Base-by-base conservation (phyloP, 352 stramenopile genomes). In the Globisporangium splendens region DNA sequence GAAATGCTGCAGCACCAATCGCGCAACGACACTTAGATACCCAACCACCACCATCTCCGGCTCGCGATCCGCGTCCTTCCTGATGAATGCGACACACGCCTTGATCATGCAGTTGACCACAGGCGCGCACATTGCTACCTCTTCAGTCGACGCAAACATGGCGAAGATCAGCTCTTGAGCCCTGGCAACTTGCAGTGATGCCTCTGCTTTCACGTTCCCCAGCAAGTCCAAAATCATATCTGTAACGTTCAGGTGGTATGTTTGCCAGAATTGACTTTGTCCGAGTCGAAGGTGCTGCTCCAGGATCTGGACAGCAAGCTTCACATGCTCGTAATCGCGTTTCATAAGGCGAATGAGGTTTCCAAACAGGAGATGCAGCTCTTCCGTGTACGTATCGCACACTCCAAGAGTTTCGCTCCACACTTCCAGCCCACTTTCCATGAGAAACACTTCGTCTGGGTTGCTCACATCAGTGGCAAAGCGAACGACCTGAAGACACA, bases 381-480 rank as follows among this genome's bases (percentile, higher is more conserved):
- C 70, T 54, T 88, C 75, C 0, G 71, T 83, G 69, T 96, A 94
- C 14, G 63, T 51, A 1, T 65, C 68, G 1, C 69, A 69, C 46
- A 86, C 69, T 15, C 74, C 64, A 10, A 89, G 64, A 11, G 75
- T 73, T 50, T 85, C 69, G 31, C 62, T 73, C 86, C 86, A 94
- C 4, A 94, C 65, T 49, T 88, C 79, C 17, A 94, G 55, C 1
- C 84, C 86, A 61, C 67, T 87, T 50, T 96, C 85, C 82, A 96
- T 93, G 14, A 94, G 68, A 44, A 91, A 94, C 21, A 95, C 80
- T 54, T 91, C 73, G 48, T 95, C 83, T 8, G 85, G 81, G 50
- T 96, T 90, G 54, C 72, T 75, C 38, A 90, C 62, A 54, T 96
- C 83, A 0, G 86, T 93, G 17, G 81, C 79, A 42, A 89, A 87